Evolutionary conservation across 345 rosid species (phyloP).

Genomic region (Boechera retrofracta): DNA sequence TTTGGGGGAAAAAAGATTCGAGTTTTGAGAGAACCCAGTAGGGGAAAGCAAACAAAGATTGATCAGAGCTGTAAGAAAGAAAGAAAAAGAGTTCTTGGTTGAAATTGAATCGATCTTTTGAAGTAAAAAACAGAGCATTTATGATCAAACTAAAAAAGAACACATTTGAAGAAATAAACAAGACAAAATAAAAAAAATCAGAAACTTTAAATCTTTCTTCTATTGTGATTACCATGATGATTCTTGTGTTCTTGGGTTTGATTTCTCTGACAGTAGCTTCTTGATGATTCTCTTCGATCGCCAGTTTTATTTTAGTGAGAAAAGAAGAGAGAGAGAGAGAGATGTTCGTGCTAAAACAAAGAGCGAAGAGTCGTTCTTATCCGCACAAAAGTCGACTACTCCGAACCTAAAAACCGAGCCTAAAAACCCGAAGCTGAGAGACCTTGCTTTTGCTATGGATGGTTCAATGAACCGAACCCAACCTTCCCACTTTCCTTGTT

Average conservation of each 20-base stretch:
- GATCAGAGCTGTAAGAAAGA: slow-evolving; percentile 4
- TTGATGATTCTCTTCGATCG: slow-evolving; percentile 58
- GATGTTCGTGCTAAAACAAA: slow-evolving; percentile 35
- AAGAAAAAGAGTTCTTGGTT: background rate
- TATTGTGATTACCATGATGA: slow-evolving; percentile 54
- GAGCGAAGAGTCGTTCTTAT: slow-evolving; percentile 67
- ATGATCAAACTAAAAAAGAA: slow-evolving; percentile 20
- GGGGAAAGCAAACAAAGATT: background rate
- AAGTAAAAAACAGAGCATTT: slow-evolving; percentile 39
- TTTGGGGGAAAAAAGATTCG: background rate
- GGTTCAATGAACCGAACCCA: slow-evolving; percentile 67
- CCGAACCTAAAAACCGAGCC: slow-evolving; percentile 36
- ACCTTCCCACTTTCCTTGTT: slow-evolving; percentile 52
- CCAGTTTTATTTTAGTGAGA: slow-evolving; percentile 57
- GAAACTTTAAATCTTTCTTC: background rate
- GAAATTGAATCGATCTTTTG: slow-evolving; percentile 19
- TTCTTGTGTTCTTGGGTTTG: slow-evolving; percentile 64
- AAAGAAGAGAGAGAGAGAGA: slow-evolving; percentile 16
- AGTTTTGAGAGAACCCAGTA: slow-evolving; percentile 18
- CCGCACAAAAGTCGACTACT: slow-evolving; percentile 51
- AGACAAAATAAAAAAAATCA: background rate
- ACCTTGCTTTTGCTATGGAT: slow-evolving; percentile 44
- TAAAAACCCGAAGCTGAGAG: slow-evolving; percentile 37
- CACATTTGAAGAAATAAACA: background rate
- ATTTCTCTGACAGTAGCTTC: slow-evolving; percentile 57